These are phyloP conservation scores for Penicillium egyptiacum DNA, from an alignment of 495 filamentous ascomycete species.

Conservation along the genomic window DNA sequence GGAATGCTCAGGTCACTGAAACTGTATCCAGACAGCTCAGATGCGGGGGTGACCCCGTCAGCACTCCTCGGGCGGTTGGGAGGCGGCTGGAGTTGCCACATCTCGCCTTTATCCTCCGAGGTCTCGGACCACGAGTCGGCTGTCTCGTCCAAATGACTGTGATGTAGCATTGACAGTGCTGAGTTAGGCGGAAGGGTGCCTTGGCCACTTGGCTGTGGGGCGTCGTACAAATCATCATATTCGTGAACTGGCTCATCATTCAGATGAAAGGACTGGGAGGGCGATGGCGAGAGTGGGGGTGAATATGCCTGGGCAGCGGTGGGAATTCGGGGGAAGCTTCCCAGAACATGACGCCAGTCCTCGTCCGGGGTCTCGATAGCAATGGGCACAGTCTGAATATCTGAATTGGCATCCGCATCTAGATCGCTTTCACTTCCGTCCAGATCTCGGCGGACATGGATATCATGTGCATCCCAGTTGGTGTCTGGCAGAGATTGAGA, in stretches of 20 bases:
- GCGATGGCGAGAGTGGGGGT: constrained; percentile 7
- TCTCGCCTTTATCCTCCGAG: constrained; percentile 50
- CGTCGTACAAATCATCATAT: constrained; percentile 21
- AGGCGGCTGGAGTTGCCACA: constrained; percentile 42
- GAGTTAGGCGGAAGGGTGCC: constrained; percentile 74
- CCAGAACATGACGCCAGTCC: constrained; percentile 43
- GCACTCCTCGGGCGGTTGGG: constrained; percentile 38
- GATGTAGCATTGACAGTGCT: constrained; percentile 74
- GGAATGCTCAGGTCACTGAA: constrained; percentile 78
- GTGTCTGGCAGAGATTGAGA: constrained; percentile 56
- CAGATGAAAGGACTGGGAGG: constrained; percentile 5
- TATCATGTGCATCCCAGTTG: constrained; percentile 40
- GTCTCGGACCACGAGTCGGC: constrained; percentile 46
- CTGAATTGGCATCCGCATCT: constrained; percentile 8
- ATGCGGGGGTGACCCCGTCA: constrained; percentile 49
- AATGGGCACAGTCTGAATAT: constrained; percentile 36
- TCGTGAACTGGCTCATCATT: constrained; percentile 34
- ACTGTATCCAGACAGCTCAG: constrained; percentile 51
- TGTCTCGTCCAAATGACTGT: constrained; percentile 60
- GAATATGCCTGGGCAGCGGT: constrained; percentile 20
- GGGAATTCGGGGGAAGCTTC: constrained; percentile 40
- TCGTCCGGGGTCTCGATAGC: constrained; percentile 37
- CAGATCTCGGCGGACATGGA: constrained; percentile 37
- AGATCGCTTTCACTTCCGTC: constrained; percentile 29
- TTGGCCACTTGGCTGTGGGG: constrained; percentile 49